Percentiles rank a stretch among this genome's conserved stretches.
These are phyloP conservation scores for Casaregolazyma lundiana DNA, from an alignment of 1,139 yeast species.

Conservation along the genomic window DNA sequence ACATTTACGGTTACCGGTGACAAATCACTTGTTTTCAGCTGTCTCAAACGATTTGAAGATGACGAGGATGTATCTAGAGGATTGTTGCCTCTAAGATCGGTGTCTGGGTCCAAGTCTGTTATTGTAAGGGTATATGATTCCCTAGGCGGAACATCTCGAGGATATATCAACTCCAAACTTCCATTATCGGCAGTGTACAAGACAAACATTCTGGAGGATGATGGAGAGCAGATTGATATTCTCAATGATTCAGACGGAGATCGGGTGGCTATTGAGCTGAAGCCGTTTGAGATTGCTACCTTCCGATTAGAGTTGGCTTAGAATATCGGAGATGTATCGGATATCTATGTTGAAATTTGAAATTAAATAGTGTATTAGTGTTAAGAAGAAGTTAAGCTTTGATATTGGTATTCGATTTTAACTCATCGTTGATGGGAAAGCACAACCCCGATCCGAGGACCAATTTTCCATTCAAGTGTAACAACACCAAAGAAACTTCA, in stretches of 20 bases:
- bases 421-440: no score
- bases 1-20: slow-evolving; percentile 42
- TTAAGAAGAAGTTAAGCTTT: no score
- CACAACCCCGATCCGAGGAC: no score
- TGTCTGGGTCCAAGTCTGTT: slow-evolving; percentile 43
- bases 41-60: slow-evolving; percentile 84
- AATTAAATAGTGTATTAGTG: neutral
- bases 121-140: slow-evolving; percentile 79
- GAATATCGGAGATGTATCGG: neutral
- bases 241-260: slow-evolving; percentile 28
- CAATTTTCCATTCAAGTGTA: no score
- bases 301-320: slow-evolving; percentile 24
- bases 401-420: no score
- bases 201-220: slow-evolving; percentile 71
- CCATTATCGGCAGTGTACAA: slow-evolving; percentile 50
- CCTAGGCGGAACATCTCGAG: slow-evolving; percentile 69
- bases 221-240: slow-evolving; percentile 40
- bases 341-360: neutral
- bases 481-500: no score
- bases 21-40: slow-evolving; percentile 60
- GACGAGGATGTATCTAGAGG: slow-evolving; percentile 49
- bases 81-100: slow-evolving; percentile 40
- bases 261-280: slow-evolving; percentile 43
- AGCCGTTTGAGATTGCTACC: slow-evolving; percentile 78
- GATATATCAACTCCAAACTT: slow-evolving; percentile 40